Evolutionary conservation across 2,329 filamentous ascomycete genomes (phyloP), one percentile per base, ranked within the genome.

Genomic region (Talaromyces verruculosus): DNA sequence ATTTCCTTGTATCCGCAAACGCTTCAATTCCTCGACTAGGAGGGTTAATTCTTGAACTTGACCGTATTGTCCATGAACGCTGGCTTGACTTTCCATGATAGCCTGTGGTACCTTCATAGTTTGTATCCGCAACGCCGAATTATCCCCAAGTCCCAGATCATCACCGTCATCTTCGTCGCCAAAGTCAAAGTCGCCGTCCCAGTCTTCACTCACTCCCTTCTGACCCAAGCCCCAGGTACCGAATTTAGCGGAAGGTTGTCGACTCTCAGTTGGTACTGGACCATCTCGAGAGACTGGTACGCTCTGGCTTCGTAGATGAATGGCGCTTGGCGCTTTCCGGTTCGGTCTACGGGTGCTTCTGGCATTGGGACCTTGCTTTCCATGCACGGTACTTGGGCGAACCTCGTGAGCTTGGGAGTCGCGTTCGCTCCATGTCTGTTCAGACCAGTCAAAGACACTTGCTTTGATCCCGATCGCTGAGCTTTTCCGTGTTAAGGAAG

Each of bases 111-210:
- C 87, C 53, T 76, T 76, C 73, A 83, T 79, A 11, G 37, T 53
- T n/a, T 64, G 55, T 33, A 61, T 30, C 13, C 64, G 64, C 37
- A 76, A 75, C 22, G 72, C 73, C n/a, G 72, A 69, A 57, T 67
- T 49, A 8, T 55, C 53, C 19, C 65, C 61, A 8, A 69, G 68
- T 57, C 71, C 71, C 45, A 59, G 67, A n/a, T 71, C 67, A 13
- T 37, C 63, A 39, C 28, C 45, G 35, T 73, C 71, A 30, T 81
- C 78, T 13, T 79, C 74, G 58, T 87, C 85, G 25, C 85, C 84
- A 74, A 89, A 89, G 65, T 89, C 87, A 71, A 89, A 89, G 71
- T 89, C 87, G 63, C 87, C 87, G 71, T 89, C 87, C 87, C 87
- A 89, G 72, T 89, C 87, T 73, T 89, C 87, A 28, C 84, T 89